phyloP scores from a whole-genome alignment of 306 rosid genomes.

The Corylus avellana region DNA sequence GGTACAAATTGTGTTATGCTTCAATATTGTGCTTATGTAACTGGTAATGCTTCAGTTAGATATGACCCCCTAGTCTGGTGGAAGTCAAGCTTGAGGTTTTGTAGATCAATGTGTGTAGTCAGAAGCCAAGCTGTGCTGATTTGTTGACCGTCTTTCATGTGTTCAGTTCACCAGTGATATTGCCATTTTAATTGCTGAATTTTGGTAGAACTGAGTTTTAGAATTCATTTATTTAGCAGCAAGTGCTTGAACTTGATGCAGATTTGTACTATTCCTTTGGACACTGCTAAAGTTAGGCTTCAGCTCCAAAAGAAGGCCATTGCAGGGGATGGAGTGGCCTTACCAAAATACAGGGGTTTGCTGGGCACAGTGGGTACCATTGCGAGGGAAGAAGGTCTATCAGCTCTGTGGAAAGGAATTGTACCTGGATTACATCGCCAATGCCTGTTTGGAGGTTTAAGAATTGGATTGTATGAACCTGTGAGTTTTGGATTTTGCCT shows the following conservation, averaged over 20 bases:
- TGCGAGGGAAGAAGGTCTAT: conserved; percentile 92
- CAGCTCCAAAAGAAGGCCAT: conserved; percentile 85
- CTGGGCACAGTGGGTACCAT: conserved; percentile 90
- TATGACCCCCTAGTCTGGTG: background rate
- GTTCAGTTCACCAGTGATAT: conserved; percentile 19
- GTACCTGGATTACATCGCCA: conserved; percentile 95
- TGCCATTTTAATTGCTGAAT: conserved; percentile 10
- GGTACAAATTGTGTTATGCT: background rate
- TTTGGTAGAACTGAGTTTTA: conserved; percentile 9
- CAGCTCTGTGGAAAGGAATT: conserved; percentile 92
- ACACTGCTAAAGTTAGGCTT: conserved; percentile 98
- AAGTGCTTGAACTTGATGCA: conserved; percentile 36
- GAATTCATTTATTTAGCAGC: conserved; percentile 16
- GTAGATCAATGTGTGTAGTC: background rate
- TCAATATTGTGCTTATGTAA: background rate
- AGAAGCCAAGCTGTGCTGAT: background rate
- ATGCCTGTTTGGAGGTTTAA: conserved; percentile 83
- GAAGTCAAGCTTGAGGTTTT: background rate
- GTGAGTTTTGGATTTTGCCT: conserved; percentile 44
- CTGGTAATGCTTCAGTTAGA: background rate
- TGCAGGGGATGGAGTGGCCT: conserved; percentile 50
- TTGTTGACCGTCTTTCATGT: background rate
- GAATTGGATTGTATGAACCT: conserved; percentile 93
- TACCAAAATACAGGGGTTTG: conserved; percentile 92
- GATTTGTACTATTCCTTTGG: conserved; percentile 89